These are phyloP conservation scores for Oxytropis ochrocephala DNA, from an alignment of 306 rosid genomes.

Conservation along the genomic window DNA sequence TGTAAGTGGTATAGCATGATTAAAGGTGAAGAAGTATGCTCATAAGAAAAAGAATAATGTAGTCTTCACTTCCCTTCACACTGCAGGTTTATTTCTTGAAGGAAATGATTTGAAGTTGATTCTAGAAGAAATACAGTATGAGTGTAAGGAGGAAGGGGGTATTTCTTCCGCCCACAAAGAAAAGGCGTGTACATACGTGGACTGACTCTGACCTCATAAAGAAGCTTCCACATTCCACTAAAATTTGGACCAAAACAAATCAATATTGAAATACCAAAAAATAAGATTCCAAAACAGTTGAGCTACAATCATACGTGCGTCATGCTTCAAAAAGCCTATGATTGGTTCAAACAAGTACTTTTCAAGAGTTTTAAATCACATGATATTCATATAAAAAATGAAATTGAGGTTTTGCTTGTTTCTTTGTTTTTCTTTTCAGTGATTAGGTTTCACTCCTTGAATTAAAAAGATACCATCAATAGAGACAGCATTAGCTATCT, in stretches of 20 bases:
- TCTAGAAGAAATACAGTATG: not conserved
- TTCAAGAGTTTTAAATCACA: too few relatives aligned
- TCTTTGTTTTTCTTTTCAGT: too few relatives aligned
- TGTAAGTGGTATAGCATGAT: too few relatives aligned
- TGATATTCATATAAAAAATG: not conserved
- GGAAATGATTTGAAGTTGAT: slow-evolving; percentile 8
- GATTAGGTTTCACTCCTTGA: too few relatives aligned
- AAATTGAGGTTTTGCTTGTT: not conserved
- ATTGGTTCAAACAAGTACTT: too few relatives aligned
- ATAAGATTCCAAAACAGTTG: too few relatives aligned
- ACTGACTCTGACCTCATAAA: not conserved
- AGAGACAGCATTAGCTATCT: too few relatives aligned
- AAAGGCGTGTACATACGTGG: not conserved
- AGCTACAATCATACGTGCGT: too few relatives aligned
- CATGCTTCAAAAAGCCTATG: not conserved
- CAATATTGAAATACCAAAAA: not conserved
- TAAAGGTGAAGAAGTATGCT: too few relatives aligned
- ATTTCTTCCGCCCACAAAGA: not conserved
- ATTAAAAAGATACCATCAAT: too few relatives aligned
- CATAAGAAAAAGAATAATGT: not conserved
- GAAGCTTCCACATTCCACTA: slow-evolving; percentile 21
- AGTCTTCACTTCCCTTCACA: not conserved
- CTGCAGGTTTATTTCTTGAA: not conserved
- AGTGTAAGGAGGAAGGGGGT: too few relatives aligned
- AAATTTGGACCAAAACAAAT: not conserved